Evolutionary conservation across 1,284 basidiomycete species (phyloP), one percentile per base, ranked within the genome.

Genomic region (Microbotryomycetes sp.): DNA sequence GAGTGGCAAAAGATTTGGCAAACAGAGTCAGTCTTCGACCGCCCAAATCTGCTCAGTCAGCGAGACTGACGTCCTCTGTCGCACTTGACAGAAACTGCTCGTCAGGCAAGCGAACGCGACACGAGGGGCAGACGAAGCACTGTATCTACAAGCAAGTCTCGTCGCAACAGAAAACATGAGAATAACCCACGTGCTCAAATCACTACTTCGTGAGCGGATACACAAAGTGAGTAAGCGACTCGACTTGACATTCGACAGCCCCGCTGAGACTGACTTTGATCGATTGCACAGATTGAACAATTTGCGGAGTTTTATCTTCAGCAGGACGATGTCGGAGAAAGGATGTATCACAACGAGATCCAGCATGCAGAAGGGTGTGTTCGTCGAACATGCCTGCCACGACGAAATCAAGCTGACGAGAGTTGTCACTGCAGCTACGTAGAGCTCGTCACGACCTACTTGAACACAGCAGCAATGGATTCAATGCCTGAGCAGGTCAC

Each of bases 151-250:
- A 3, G 60, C 55, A 9, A 42, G 45, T 2, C 49, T 68, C 48
- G 62, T 66, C 45, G 67, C 67, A 6, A 61, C 59, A 0, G 67
- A 68, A 54, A 66, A 66, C 50, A 66, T 68, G 67, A 56, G 67
- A 4, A 62, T 56, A 0, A 51, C 62, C 16, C 62, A 66, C 46
- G 62, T 62, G 9, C 56, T 68, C 48, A 66, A 66, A 56, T 60
- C 58, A 46, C 66, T 42, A n/a, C 60, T 59, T 0, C 50, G 67
- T 29, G 55, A 62, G 49, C 57, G 67, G 53, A 62, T 68, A 50
- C 60, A 57, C 62, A 68, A 68, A 47, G 67, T 64, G 19, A 12
- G 60, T 29, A 2, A 9, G 12, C 9, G n/a, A 22, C 22, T n/a
- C n/a, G n/a, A n/a, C n/a, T 46, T 15, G 45, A 15, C 45, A 46